Base-by-base conservation (phyloP, 1,284 basidiomycete species). In the Tilletiopsis washingtonensis region DNA sequence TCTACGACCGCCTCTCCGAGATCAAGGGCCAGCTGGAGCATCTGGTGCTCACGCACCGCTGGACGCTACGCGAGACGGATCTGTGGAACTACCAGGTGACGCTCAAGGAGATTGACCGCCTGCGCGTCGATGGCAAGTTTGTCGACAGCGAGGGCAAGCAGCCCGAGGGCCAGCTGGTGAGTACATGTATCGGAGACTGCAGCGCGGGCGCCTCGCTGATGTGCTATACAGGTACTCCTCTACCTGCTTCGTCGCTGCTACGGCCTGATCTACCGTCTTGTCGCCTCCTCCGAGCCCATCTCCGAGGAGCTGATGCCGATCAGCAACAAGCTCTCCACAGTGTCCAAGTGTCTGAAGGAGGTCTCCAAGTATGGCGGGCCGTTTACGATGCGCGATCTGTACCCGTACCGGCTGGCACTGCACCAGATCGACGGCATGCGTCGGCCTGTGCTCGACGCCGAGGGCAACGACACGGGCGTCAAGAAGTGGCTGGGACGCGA, bases 241-340 rank as follows among this genome's bases (percentile, higher is more conserved):
- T 98, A 94, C 74, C 80, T 97, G 27, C 78, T 98, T 47, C 80
- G 93, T 61, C 81, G 93, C 72, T 98, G 93, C 77, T 94, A 97
- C 74, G 93, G 93, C 57, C 80, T 97, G 47, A 91, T 96, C 64
- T 97, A 96, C 75, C 82, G 86, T 24, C 76, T 98, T 44, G 82
- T 99, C 59, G 91, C 91, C 21, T 91, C 91, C n/a, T 91, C 88
- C 50, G 93, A 97, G 76, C 94, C 94, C 0, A 91, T 99, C n/a
- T 94, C 90, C 0, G 91, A 96, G 74, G 91, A 97, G 74, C 77
- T 97, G 26, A 94, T 94, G 85, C 91, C 91, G 5, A 82, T 96
- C 45, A 73, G 73, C 40, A 75, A 75, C 52, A 93, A 93, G 75
- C 61, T 84, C 1, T 63, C 62, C 7, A 67, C 60, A 27, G 56